These are phyloP conservation scores for Fraxinus dipetala DNA, from an alignment of 305 asterid species.

Conservation along the genomic window DNA sequence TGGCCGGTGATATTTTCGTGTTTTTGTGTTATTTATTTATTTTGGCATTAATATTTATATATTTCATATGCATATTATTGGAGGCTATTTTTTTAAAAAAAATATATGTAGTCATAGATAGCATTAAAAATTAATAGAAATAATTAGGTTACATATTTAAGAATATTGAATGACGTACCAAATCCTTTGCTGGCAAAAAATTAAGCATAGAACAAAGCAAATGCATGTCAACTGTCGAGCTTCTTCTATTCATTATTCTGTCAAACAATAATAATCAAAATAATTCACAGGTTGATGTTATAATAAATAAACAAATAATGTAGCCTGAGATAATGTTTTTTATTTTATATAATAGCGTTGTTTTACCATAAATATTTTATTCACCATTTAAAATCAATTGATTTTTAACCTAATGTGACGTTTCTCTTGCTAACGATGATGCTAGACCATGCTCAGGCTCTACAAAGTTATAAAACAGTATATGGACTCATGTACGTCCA, in stretches of 20 bases:
- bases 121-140: neutral
- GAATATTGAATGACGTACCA: neutral
- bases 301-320: neutral
- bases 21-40: neutral
- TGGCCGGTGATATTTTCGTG: constrained; percentile 7
- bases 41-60: neutral
- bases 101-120: neutral
- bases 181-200: constrained; percentile 31
- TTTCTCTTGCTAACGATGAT: neutral
- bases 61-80: neutral
- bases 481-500: neutral
- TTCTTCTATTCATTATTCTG: constrained; percentile 10
- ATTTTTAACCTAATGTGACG: neutral
- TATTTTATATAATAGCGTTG: neutral
- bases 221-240: constrained; percentile 30
- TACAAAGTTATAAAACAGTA: neutral
- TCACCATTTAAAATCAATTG: neutral
- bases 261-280: constrained; percentile 21
- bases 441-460: neutral
- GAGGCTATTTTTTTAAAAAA: neutral
- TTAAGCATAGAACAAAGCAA: constrained; percentile 18
- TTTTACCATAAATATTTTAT: neutral
- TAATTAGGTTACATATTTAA: neutral
- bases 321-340: neutral
- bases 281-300: neutral